Conservation (phyloP, 2,329 filamentous ascomycete species). For the Magnaporthales sp. region DNA sequence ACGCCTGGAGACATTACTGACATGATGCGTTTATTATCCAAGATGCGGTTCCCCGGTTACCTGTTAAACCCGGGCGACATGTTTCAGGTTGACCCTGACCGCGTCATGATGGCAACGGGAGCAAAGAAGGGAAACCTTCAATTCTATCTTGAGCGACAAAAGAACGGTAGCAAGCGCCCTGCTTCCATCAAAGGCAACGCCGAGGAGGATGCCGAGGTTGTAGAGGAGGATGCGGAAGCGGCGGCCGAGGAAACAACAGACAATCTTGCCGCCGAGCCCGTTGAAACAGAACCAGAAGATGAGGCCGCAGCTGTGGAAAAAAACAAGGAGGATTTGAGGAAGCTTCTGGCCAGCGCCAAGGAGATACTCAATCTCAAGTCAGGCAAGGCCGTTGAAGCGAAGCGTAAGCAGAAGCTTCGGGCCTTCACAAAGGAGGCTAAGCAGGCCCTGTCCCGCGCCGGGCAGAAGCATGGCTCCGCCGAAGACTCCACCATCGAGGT, state of each 20-base stretch:
- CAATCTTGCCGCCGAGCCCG: conserved; percentile 14
- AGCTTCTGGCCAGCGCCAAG: conserved; percentile 37
- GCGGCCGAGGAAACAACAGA: conserved; percentile 19
- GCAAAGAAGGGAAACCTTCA: conserved; percentile 45
- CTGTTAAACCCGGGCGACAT: conserved; percentile 94
- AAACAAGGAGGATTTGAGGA: conserved; percentile 19
- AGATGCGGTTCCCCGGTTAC: conserved; percentile 92
- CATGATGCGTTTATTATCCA: neutral
- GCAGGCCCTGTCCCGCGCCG: conserved; percentile 49
- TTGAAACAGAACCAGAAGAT: conserved; percentile 14
- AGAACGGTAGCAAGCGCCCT: conserved; percentile 10
- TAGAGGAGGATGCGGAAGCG: conserved; percentile 14
- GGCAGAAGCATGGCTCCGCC: conserved; percentile 28
- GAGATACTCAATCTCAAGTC: conserved; percentile 12
- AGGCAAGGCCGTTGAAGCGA: conserved; percentile 32
- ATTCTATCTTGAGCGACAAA: conserved; percentile 9
- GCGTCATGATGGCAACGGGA: conserved; percentile 83
- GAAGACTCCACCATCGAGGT: conserved; percentile 37
- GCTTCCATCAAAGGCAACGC: conserved; percentile 13
- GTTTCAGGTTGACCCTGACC: conserved; percentile 89
- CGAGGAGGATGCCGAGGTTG: conserved; percentile 18
- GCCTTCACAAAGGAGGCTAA: conserved; percentile 60
- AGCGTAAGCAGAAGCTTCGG: conserved; percentile 68
- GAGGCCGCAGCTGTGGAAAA: conserved; percentile 10
- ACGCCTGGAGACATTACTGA: neutral